These are phyloP conservation scores for Globisporangium cystogenes DNA, from an alignment of 352 stramenopile species.

Conservation along the genomic window DNA sequence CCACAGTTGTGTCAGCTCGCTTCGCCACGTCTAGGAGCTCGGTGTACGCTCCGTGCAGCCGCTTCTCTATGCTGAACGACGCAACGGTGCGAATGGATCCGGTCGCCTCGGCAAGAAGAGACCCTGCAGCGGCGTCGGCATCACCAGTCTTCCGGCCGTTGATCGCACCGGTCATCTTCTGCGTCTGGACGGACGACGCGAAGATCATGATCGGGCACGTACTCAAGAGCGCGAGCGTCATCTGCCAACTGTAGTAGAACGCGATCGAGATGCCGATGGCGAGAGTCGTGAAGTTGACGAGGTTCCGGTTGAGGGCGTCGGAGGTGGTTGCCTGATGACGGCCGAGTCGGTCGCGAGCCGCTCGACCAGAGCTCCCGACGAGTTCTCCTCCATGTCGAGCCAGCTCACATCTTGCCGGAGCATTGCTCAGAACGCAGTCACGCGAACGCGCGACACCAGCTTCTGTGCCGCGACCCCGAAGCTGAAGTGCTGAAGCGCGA, in stretches of 20 bases:
- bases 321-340: conserved; percentile 73
- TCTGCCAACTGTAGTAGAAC: conserved; percentile 56
- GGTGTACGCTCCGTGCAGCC: conserved; percentile 13
- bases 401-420: conserved; percentile 69
- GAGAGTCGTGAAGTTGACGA: conserved; percentile 53
- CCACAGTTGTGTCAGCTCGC: conserved; percentile 19
- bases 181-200: conserved; percentile 30
- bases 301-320: conserved; percentile 46
- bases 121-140: conserved; percentile 23
- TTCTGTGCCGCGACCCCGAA: conserved; percentile 41
- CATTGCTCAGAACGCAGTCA: conserved; percentile 39
- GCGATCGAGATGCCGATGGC: conserved; percentile 31
- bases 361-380: conserved; percentile 49
- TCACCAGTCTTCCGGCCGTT: conserved; percentile 37
- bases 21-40: conserved; percentile 16
- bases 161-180: conserved; percentile 22
- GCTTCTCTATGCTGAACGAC: conserved; percentile 25
- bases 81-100: conserved; percentile 40
- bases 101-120: conserved; percentile 35
- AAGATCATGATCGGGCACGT: conserved; percentile 19
- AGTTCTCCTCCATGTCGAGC: conserved; percentile 63
- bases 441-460: conserved; percentile 37
- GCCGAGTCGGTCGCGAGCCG: conserved; percentile 67
- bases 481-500: conserved; percentile 35
- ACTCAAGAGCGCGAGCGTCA: conserved; percentile 36